phyloP scores from a whole-genome alignment of 768 basidiomycete genomes.

The Termitomyces sp. region DNA sequence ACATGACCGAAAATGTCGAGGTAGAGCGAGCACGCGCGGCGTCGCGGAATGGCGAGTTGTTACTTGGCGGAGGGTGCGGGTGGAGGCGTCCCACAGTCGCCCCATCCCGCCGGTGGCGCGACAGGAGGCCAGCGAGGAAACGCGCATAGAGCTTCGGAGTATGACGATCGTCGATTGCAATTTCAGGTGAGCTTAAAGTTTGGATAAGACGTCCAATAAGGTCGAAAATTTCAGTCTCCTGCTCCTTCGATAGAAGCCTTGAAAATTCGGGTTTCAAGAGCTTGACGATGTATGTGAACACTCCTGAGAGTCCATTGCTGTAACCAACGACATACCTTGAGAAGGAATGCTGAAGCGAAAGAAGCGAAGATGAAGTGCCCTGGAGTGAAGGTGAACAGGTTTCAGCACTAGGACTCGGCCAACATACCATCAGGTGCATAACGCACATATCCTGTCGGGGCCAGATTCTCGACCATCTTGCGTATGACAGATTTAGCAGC shows the following conservation, averaged over 20 bases:
- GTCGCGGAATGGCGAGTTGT: conserved; percentile 15
- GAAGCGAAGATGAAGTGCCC: conserved; percentile 76
- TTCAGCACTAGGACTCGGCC: background rate
- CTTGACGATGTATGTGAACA: conserved; percentile 24
- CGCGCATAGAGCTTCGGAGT: conserved; percentile 77
- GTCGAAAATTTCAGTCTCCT: conserved; percentile 67
- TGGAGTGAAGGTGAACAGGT: conserved; percentile 14
- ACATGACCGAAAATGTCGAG: conserved; percentile 22
- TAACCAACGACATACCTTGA: conserved; percentile 47
- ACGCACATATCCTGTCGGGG: conserved; percentile 70
- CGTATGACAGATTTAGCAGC: conserved; percentile 63
- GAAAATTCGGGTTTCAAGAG: conserved; percentile 71
- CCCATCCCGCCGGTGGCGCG: conserved; percentile 64
- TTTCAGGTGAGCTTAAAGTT: conserved; percentile 61
- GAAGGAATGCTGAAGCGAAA: conserved; percentile 78
- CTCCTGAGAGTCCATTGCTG: background rate
- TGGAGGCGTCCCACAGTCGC: conserved; percentile 51
- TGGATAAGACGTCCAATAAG: conserved; percentile 69
- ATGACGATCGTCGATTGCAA: conserved; percentile 78
- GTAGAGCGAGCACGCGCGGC: conserved; percentile 17
- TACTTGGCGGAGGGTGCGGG: conserved; percentile 40
- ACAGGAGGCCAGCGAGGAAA: conserved; percentile 69
- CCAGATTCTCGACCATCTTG: conserved; percentile 58
- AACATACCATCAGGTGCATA: conserved; percentile 69
- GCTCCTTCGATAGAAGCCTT: conserved; percentile 50